Evolutionary conservation across 192 early-diverging fungal genomes (phyloP).

Genomic region (Coemansia sp.): DNA sequence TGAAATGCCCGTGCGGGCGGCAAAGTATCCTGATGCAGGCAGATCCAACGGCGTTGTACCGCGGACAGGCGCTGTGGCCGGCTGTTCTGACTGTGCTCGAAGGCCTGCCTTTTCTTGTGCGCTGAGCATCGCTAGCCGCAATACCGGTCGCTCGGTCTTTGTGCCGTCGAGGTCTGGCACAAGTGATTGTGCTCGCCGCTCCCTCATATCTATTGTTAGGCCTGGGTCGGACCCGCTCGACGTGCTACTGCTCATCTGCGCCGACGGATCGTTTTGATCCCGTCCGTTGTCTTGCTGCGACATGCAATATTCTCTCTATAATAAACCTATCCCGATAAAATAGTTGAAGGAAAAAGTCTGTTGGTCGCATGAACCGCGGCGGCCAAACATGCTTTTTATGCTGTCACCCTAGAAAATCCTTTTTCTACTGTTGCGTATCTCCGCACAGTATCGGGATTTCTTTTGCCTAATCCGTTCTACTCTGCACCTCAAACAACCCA

Average conservation of each 20-base stretch:
- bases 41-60: slow-evolving; percentile 16
- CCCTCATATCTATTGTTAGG: background rate
- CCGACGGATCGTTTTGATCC: background rate
- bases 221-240: slow-evolving; percentile 8
- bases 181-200: slow-evolving; percentile 15
- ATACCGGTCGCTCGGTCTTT: slow-evolving; percentile 12
- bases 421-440: no score
- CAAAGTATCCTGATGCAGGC: slow-evolving; percentile 46
- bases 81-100: slow-evolving; percentile 10
- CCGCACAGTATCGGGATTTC: no score
- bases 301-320: background rate
- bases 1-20: slow-evolving; percentile 19
- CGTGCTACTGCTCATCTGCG: slow-evolving; percentile 3
- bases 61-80: slow-evolving; percentile 31
- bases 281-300: background rate
- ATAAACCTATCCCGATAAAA: no score
- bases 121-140: slow-evolving; percentile 45
- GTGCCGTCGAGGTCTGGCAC: slow-evolving; percentile 8
- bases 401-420: no score
- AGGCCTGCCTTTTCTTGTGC: slow-evolving; percentile 15
- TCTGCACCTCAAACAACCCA: no score
- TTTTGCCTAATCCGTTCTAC: no score
- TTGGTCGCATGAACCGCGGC: no score
- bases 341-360: no score
- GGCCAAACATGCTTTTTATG: no score